A percentile compares a stretch with the other conserved stretches of the same genome.
These are phyloP conservation scores for Nemania sp. DNA, from an alignment of 2,329 filamentous ascomycete species.

Conservation along the genomic window DNA sequence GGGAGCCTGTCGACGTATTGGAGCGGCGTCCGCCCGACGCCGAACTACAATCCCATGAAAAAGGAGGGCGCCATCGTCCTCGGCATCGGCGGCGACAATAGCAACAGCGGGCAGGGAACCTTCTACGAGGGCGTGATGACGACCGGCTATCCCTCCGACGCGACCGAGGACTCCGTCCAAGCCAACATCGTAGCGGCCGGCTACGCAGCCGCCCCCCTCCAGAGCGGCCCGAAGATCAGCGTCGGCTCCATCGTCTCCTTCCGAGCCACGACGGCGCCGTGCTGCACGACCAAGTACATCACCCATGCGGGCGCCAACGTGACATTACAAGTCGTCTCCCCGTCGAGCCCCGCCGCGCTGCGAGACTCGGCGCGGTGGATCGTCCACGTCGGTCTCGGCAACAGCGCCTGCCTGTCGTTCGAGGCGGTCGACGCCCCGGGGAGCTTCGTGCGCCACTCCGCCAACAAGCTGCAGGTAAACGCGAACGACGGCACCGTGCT, in stretches of 20 bases:
- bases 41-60: slow-evolving; percentile 64
- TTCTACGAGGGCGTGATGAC: slow-evolving; percentile 71
- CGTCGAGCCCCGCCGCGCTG: slow-evolving; percentile 52
- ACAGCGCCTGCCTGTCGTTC: slow-evolving; percentile 63
- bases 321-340: slow-evolving; percentile 59
- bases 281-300: slow-evolving; percentile 59
- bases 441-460: slow-evolving; percentile 60
- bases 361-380: slow-evolving; percentile 59
- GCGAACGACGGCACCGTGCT: slow-evolving; percentile 59
- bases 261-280: slow-evolving; percentile 54
- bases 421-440: slow-evolving; percentile 63
- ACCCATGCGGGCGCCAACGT: slow-evolving; percentile 56
- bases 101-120: slow-evolving; percentile 61
- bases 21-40: slow-evolving; percentile 55
- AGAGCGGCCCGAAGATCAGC: slow-evolving; percentile 51
- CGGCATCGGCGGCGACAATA: slow-evolving; percentile 70
- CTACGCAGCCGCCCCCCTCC: slow-evolving; percentile 54
- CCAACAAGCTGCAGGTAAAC: slow-evolving; percentile 55
- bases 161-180: slow-evolving; percentile 61
- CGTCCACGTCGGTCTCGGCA: slow-evolving; percentile 58
- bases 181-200: slow-evolving; percentile 64
- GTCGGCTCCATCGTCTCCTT: slow-evolving; percentile 58
- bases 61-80: slow-evolving; percentile 70
- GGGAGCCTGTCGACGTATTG: slow-evolving; percentile 60
- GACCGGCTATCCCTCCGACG: slow-evolving; percentile 62